Evolutionary conservation across 352 stramenopile genomes (phyloP).

Genomic region (Phytophthora citrophthora): DNA sequence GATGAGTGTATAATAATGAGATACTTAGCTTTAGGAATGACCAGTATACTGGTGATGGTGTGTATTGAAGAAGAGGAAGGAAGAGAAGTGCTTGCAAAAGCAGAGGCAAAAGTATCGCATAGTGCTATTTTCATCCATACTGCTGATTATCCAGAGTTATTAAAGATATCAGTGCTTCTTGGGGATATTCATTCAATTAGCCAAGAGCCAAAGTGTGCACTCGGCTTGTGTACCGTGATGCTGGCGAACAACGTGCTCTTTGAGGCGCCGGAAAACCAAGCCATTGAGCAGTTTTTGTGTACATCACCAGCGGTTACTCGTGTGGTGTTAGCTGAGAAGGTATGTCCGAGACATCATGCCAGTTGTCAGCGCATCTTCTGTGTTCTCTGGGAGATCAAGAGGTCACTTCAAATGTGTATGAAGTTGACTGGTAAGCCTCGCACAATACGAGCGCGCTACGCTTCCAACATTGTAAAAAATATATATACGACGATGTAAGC

Average conservation of each 20-base stretch:
- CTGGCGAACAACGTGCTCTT: slow-evolving; percentile 2
- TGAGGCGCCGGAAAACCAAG: not conserved
- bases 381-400: not conserved
- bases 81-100: not conserved
- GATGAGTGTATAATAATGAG: too few relatives aligned
- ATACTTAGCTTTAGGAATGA: too few relatives aligned
- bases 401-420: not conserved
- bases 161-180: not conserved
- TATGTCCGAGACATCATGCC: not conserved
- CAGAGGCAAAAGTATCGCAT: too few relatives aligned
- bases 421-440: not conserved
- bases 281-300: not conserved
- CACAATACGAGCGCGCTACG: too few relatives aligned
- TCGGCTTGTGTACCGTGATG: not conserved
- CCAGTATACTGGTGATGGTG: not conserved
- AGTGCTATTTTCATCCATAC: not conserved
- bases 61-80: not conserved
- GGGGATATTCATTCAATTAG: not conserved
- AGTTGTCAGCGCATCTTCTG: not conserved
- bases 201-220: not conserved
- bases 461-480: too few relatives aligned
- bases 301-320: not conserved
- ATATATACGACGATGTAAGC: too few relatives aligned
- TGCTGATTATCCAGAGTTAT: not conserved
- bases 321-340: not conserved